Base-by-base conservation (phyloP, 2,329 filamentous ascomycete genomes). In the Didymella sp. region DNA sequence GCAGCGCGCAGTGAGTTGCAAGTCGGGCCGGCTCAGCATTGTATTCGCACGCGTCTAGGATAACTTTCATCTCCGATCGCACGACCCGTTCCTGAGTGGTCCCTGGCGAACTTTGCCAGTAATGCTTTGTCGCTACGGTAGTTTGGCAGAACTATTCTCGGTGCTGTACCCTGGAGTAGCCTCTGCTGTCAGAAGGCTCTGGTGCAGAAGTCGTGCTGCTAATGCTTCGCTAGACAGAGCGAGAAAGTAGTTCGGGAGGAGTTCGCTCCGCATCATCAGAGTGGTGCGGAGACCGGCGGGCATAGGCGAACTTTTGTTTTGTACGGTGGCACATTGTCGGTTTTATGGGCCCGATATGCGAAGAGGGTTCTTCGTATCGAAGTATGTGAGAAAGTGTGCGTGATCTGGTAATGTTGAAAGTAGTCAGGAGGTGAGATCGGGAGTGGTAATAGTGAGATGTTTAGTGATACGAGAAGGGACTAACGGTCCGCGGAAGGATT, bases 401-500 rank as follows among this genome's bases (percentile, higher is more conserved):
- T 44, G 27, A 22, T 40, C 28, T 40, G 27, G 21, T 13, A 17
- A 17, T 35, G n/a, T 28, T 27, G 28, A 21, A 13, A 21, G 27
- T 21, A 17, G 51, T 21, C 9, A 40, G 41, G 35, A 42, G 28
- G 25, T 37, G 40, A 24, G n/a, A 24, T 12, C 28, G 24, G 17
- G 30, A 6, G 7, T 42, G 15, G 12, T 33, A 25, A 22, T 30
- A 7, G 38, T 43, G 28, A 27, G 15, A 11, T 22, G 15, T 44
- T 40, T 52, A 38, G 25, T 31, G 30, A 43, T 51, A 42, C 48
- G 31, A 49, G 38, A 44, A 38, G 43, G 54, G 51, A 40, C 45
- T 15, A 40, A 47, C 47, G 42, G 48, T 19, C 35, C 24, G 42
- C 54, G 43, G 54, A 57, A 57, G 54, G 54, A 57, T 57, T 51